A percentile compares a stretch with the other conserved stretches of the same genome.
Conservation (phyloP, 345 rosid genomes). For the Rhizophora apiculata region DNA sequence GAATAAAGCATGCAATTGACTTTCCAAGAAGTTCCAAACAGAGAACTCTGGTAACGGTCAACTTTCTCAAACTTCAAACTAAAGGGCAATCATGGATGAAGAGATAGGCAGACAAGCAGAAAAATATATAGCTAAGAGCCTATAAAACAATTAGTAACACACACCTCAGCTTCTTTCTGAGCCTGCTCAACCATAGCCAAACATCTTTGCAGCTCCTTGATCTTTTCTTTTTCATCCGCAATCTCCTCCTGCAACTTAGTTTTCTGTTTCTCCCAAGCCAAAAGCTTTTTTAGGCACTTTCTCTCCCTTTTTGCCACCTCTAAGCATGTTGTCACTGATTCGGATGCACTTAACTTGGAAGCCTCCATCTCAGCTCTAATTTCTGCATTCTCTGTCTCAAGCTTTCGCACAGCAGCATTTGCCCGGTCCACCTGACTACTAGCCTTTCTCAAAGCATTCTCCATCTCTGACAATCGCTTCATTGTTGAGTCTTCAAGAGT, state of each 20-base stretch:
- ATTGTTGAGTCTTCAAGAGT: conserved; percentile 73
- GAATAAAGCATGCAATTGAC: no score
- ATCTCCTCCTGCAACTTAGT: conserved; percentile 73
- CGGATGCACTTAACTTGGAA: conserved; percentile 84
- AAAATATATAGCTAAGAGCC: background rate
- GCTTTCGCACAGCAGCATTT: conserved; percentile 64
- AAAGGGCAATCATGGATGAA: no score
- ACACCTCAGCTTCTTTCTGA: conserved; percentile 74
- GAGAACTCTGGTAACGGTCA: no score
- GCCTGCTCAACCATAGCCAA: conserved; percentile 48
- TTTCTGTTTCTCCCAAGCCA: conserved; percentile 84
- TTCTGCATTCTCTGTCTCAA: conserved; percentile 86
- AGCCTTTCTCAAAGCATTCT: conserved; percentile 79
- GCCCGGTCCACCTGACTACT: conserved; percentile 74
- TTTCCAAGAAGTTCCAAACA: no score
- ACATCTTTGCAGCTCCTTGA: conserved; percentile 52
- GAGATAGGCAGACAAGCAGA: no score
- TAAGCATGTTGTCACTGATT: conserved; percentile 59
- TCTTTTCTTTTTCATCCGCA: conserved; percentile 64
- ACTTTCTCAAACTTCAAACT: no score
- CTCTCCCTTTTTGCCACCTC: conserved; percentile 86
- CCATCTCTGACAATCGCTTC: conserved; percentile 79
- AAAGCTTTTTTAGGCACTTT: conserved; percentile 66
- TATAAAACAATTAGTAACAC: background rate
- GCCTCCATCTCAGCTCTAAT: conserved; percentile 95